Evolutionary conservation across 352 stramenopile genomes (phyloP), one percentile per base, ranked within the genome.

Genomic region (Pythium diclinum): DNA sequence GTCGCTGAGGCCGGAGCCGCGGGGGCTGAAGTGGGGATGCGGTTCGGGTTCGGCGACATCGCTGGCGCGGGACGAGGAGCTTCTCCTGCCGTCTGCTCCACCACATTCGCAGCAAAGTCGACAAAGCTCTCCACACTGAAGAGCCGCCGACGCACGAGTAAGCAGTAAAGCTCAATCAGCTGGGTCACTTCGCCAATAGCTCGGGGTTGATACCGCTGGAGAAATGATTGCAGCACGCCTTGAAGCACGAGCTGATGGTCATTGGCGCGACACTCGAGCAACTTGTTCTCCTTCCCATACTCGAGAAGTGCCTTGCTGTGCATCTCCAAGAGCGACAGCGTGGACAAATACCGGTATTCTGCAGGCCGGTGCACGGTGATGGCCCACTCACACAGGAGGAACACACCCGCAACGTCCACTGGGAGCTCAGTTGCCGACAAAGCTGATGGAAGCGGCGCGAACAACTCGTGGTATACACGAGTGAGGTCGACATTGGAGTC

Each of bases 331-430:
- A 95, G 60, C 9, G 85, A 85, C 40, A 92, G 67, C 36, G 83
- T 81, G 38, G 85, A 89, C 6, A 95, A 69, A 65, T 91, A 95
- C 9, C 87, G 79, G 53, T 92, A 94, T 44, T 95, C 87, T 19
- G 83, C 77, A 8, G 87, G 84, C 23, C 87, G 78, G 48, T 95
- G 85, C 34, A 78, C 87, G 17, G 85, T 91, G 21, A 95, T 81
- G 16, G 85, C 82, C 87, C 87, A 95, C 52, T 95, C 87, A 32
- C 85, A 94, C 2, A 95, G 73, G 6, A 92, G 68, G 42, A 91
- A 86, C 40, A 95, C 59, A 9, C 77, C 80, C 28, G 84, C 72
- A 14, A 88, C 68, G 59, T 95, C 85, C 7, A 94, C 74, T n/a
- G 81, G 83, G 1, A 92, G 60, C 19, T 87, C 77, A 9, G 48